A percentile compares a stretch with the other conserved stretches of the same genome.
These are phyloP conservation scores for Solanum gracilifrons DNA, from an alignment of 257 asterid species.

Conservation along the genomic window DNA sequence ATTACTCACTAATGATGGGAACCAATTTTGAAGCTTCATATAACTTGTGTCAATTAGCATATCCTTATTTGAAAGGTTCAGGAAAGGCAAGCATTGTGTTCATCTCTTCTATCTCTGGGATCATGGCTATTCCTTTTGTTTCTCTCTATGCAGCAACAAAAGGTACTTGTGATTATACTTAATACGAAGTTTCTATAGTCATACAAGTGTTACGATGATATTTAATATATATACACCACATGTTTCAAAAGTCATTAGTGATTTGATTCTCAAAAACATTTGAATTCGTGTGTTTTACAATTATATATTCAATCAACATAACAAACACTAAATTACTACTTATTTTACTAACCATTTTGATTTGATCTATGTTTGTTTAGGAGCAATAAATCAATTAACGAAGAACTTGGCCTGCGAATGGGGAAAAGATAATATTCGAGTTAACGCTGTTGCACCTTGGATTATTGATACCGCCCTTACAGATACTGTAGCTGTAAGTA, in stretches of 20 bases:
- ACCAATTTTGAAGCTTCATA: slow-evolving; percentile 2
- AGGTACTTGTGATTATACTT: not conserved
- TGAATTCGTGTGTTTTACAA: not conserved
- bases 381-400: not conserved
- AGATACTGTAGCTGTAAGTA: not conserved
- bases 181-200: not conserved
- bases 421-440: not conserved
- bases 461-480: not conserved
- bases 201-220: no score
- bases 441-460: not conserved
- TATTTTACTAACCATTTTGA: not conserved
- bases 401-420: not conserved
- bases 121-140: not conserved
- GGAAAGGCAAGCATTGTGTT: not conserved
- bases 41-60: not conserved
- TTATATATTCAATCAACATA: not conserved
- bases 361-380: not conserved
- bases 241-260: not conserved
- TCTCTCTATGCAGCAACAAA: not conserved
- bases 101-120: not conserved
- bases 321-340: not conserved
- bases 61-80: not conserved
- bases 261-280: not conserved
- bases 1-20: not conserved
- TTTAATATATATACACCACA: no score